Conservation (phyloP, 306 rosid species). For the Cyclanthera cordifolia region DNA sequence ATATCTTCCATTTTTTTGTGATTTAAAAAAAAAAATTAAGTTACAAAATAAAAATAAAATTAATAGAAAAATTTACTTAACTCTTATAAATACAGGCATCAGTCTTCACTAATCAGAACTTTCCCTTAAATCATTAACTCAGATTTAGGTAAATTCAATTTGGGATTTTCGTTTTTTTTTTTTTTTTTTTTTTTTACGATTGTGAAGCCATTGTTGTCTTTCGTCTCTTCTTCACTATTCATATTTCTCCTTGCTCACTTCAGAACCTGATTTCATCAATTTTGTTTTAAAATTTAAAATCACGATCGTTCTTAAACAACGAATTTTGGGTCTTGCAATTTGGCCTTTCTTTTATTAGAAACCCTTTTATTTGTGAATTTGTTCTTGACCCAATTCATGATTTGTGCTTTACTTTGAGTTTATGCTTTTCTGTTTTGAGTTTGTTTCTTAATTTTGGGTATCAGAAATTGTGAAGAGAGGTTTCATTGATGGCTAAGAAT, state of each 20-base stretch:
- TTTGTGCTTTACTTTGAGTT: neutral
- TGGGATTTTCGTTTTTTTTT: too few species aligned
- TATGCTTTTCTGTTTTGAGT: neutral
- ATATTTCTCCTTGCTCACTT: neutral
- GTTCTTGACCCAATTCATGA: conserved; percentile 1
- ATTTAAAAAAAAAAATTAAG: too few species aligned
- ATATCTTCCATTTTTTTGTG: too few species aligned
- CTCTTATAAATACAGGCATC: too few species aligned
- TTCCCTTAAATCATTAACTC: too few species aligned
- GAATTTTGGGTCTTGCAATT: neutral
- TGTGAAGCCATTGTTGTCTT: too few species aligned
- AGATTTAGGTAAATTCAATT: too few species aligned
- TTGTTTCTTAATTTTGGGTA: conserved; percentile 1
- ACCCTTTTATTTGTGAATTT: neutral
- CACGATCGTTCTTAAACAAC: neutral
- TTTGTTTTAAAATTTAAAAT: neutral
- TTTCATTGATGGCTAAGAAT: conserved; percentile 31
- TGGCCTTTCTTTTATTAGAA: neutral
- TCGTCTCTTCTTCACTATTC: neutral
- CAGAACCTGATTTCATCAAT: neutral
- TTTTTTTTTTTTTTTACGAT: too few species aligned
- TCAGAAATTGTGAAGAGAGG: conserved; percentile 21
- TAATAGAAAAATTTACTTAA: too few species aligned
- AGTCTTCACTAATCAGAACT: too few species aligned
- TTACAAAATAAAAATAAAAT: too few species aligned